Evolutionary conservation across 305 asterid genomes (phyloP), one percentile per base, ranked within the genome.

Genomic region (Striga hermonthica): DNA sequence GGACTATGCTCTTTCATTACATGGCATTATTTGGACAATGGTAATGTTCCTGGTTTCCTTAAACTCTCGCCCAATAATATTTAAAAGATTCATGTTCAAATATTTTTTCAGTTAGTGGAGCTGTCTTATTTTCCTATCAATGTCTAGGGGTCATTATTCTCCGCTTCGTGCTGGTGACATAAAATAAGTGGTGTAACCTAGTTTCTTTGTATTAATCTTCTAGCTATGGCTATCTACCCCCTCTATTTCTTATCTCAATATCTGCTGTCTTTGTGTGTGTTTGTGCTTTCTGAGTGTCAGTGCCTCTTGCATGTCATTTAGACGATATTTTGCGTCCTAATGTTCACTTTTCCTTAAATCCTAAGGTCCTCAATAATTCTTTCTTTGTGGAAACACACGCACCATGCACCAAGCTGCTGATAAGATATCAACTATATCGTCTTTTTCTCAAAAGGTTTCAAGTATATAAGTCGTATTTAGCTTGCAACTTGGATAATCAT

Each of bases 361-460:
- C 56, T 65, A 65, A 54, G 22, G 64, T 71, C 54, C 31, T 60
- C 62, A 66, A 36, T 63, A 69, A 49, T 62, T 57, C 31, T 58
- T 77, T n/a, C 64, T 70, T 79, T 77, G 87, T 89, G 96, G 95
- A 91, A 81, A 73, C 83, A 81, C 87, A 83, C 76, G 82, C 90
- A 84, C 60, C 83, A 80, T 77, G 86, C 96, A 86, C 95, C 85
- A 70, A 50, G 67, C 54, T 36, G 60, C 58, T 74, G 82, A 78
- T 74, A 54, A 83, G 82, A 74, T 59, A 61, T 44, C 75, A 72
- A 52, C 70, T 54, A 66, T 65, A 62, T 71, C 28, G 16, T 35
- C 67, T 11, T 62, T 50, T 66, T 50, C 57, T 58, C 62, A 9
- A 28, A 57, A 31, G 9, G 61, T 62, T 50, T 11, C 56, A 31